These are phyloP conservation scores for Diplotaxis tenuifolia DNA, from an alignment of 345 rosid genomes.

Conservation along the genomic window DNA sequence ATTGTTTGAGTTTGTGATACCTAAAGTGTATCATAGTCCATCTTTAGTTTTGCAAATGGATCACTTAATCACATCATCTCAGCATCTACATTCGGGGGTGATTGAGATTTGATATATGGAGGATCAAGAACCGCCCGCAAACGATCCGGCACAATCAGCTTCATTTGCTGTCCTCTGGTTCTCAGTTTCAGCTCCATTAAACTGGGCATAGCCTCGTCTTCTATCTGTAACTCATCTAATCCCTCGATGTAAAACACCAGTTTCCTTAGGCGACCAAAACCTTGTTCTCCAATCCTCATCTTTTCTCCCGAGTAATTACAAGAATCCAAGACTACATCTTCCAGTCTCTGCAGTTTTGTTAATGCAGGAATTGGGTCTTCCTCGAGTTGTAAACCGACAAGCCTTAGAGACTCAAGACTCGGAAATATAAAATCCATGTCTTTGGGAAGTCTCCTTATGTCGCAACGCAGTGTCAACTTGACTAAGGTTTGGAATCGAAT, in stretches of 20 bases:
- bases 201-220: conserved; percentile 11
- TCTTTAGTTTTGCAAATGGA: too few species aligned
- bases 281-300: background rate
- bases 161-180: background rate
- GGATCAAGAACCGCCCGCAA: too few species aligned
- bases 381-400: background rate
- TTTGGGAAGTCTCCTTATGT: background rate
- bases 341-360: background rate
- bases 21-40: too few species aligned
- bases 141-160: conserved; percentile 28
- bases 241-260: background rate
- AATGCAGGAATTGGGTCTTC: conserved; percentile 2
- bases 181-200: background rate
- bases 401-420: background rate
- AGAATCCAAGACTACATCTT: background rate
- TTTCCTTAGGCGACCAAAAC: conserved; percentile 18
- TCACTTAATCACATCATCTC: too few species aligned
- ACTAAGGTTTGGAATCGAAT: background rate
- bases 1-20: too few species aligned
- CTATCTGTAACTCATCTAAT: background rate
- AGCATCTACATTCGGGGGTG: too few species aligned
- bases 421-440: conserved; percentile 3
- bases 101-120: too few species aligned
- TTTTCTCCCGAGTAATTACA: background rate
- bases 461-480: background rate